Conservation (phyloP, 768 basidiomycete species). For the Termitomyces sp. region DNA sequence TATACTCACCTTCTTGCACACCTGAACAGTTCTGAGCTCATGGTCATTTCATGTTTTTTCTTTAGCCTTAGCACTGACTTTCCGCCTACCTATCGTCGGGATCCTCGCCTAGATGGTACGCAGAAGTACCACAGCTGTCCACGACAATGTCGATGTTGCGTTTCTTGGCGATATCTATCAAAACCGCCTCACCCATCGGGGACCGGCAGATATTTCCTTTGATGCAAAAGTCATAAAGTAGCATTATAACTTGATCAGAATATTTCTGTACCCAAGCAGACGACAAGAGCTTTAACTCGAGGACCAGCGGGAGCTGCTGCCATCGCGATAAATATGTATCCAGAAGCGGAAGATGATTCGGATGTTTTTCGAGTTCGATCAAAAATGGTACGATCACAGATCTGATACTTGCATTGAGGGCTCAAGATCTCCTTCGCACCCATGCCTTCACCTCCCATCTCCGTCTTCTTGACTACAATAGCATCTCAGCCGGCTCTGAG, state of each 20-base stretch:
- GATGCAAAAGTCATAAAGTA: not conserved
- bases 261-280: slow-evolving; percentile 49
- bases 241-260: not conserved
- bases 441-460: slow-evolving; percentile 82
- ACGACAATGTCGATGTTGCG: slow-evolving; percentile 64
- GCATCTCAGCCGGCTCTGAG: slow-evolving; percentile 73
- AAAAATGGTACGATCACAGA: slow-evolving; percentile 4
- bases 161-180: slow-evolving; percentile 59
- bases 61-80: not conserved
- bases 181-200: slow-evolving; percentile 89
- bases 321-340: slow-evolving; percentile 9
- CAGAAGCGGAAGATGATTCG: not conserved
- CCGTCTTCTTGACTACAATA: slow-evolving; percentile 84
- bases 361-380: not conserved
- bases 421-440: not conserved
- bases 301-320: slow-evolving; percentile 5
- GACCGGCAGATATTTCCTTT: slow-evolving; percentile 83
- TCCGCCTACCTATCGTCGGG: slow-evolving; percentile 69
- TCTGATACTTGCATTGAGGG: too few relatives aligned
- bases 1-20: slow-evolving; percentile 58
- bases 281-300: slow-evolving; percentile 48
- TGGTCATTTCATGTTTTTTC: not conserved
- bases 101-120: slow-evolving; percentile 77
- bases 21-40: slow-evolving; percentile 45
- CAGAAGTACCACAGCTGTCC: slow-evolving; percentile 82